Base-by-base conservation (phyloP, 2,329 filamentous ascomycete species). In the Penicillium sp. region DNA sequence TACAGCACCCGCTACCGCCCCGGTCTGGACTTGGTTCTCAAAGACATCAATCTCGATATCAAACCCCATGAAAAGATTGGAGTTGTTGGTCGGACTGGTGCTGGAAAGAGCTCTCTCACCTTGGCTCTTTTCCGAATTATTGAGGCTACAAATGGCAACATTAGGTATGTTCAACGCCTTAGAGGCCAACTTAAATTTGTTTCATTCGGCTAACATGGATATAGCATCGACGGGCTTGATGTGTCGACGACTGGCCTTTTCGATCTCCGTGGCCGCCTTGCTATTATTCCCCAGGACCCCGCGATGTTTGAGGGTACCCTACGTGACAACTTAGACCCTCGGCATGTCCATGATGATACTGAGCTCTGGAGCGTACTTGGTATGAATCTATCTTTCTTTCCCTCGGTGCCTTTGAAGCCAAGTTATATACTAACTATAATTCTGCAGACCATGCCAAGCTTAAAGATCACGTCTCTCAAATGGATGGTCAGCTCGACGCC, bases 21-120 rank as follows among this genome's bases (percentile, higher is more conserved):
- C 62, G 93, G 90, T 5, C 82, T 99, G 50, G 92, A 97, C 67
- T 82, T 96, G 55, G 93, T 97, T 52, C 82, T 99, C 63, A 97
- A 95, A 81, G 89, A 97, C 70, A 87, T 99, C 75, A 93, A 85
- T 67, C 80, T 99, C 13, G 87, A 91, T 71, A 96, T 99, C 79
- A 95, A 96, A 78, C 88, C 93, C 5, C 91, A 92, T 69, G 94
- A 99, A 79, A 99, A 97, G 82, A 94, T 99, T 72, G 94, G 94
- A 56, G 92, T 99, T 10, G 94, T 99, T 28, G 94, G 94, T 51
- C 89, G 94, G 45, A 99, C 94, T 0, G 94, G 94, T 50, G 94
- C 94, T 28, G 94, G 94, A 69, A 99, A 99, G 79, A 96, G 91
- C 56, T 96, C 92, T 9, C 79, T 99, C 58, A 97, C 94, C 0